phyloP scores from a whole-genome alignment of 768 basidiomycete species.

The Boletus patriciae region DNA sequence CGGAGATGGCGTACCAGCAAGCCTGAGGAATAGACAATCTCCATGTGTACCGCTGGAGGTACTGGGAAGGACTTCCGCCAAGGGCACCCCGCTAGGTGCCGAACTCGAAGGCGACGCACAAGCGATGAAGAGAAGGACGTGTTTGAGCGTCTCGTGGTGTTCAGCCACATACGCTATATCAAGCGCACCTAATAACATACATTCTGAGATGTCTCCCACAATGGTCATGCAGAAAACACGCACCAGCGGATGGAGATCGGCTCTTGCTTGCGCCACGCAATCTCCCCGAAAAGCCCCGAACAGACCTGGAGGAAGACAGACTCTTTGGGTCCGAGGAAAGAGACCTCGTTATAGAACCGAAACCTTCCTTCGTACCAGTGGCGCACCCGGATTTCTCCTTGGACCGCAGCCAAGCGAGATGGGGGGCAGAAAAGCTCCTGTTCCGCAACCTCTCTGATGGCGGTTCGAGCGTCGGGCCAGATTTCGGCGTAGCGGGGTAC shows the following conservation, averaged over 20 bases:
- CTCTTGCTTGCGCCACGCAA: conserved; percentile 23
- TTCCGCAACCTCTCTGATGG: conserved; percentile 32
- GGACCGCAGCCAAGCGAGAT: conserved; percentile 56
- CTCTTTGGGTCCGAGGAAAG: conserved; percentile 20
- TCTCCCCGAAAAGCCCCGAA: conserved; percentile 24
- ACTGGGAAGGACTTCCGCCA: conserved; percentile 63
- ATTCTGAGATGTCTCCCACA: neutral
- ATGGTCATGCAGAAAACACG: neutral
- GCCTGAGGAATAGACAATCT: conserved; percentile 62
- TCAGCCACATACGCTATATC: conserved; percentile 63
- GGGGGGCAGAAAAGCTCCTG: conserved; percentile 61
- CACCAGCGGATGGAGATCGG: conserved; percentile 20
- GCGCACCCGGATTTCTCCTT: conserved; percentile 21
- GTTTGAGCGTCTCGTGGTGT: conserved; percentile 82
- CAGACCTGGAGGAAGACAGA: conserved; percentile 5
- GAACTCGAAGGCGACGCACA: conserved; percentile 9
- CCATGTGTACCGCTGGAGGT: conserved; percentile 41
- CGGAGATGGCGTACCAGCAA: conserved; percentile 55
- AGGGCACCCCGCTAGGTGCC: conserved; percentile 46
- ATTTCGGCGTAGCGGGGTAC: conserved; percentile 13
- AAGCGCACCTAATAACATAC: conserved; percentile 27
- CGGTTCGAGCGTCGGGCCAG: conserved; percentile 10
- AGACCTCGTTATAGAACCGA: conserved; percentile 8
- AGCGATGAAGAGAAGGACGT: conserved; percentile 73
- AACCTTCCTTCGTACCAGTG: conserved; percentile 11